Evolutionary conservation across 2,329 filamentous ascomycete species (phyloP), one percentile per base, ranked within the genome.

Genomic region (Hortaea sp.): DNA sequence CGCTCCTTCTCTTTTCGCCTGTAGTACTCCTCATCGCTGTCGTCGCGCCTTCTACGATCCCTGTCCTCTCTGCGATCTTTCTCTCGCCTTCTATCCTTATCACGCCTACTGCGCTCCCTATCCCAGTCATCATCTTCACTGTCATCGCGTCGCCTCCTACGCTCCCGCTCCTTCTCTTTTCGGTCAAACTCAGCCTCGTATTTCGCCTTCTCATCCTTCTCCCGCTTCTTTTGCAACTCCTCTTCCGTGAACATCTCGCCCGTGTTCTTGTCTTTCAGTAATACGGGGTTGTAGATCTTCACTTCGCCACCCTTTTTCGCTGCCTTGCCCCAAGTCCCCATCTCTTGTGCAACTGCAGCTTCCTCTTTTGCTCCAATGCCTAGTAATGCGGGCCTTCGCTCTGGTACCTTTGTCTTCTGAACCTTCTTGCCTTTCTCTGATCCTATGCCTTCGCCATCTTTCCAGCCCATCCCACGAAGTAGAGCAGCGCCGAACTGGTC

Each of bases 391-490:
- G 88, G 83, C 42, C 89, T 78, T 43, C 81, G 76, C 60, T 84
- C 82, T 10, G 81, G 73, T 12, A 81, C 70, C 51, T 79, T 82
- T 32, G 81, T 48, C 54, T 84, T 84, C 27, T 56, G 52, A 4
- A 60, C 49, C 53, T 49, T 65, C 56, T 54, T 65, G 12, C 66
- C 65, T 28, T 66, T 66, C 45, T 76, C 70, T 27, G 74, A 70
- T 68, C 83, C 71, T 43, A 80, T 72, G 35, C 70, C 67, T 51
- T 79, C 73, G 12, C 75, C 79, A 52, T 81, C 79, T 59, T 95
- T 88, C 89, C 90, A 95, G 6, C 92, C 92, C 85, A 97, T 95
- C 7, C 89, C 88, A 30, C 89, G 81, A 32, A 98, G 74, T 53
- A 97, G 74, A 0, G 89, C 88, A 12, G 88, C 85, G 6, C 92